Conservation (phyloP, 1,284 basidiomycete genomes). For the Leccinum fallax region DNA sequence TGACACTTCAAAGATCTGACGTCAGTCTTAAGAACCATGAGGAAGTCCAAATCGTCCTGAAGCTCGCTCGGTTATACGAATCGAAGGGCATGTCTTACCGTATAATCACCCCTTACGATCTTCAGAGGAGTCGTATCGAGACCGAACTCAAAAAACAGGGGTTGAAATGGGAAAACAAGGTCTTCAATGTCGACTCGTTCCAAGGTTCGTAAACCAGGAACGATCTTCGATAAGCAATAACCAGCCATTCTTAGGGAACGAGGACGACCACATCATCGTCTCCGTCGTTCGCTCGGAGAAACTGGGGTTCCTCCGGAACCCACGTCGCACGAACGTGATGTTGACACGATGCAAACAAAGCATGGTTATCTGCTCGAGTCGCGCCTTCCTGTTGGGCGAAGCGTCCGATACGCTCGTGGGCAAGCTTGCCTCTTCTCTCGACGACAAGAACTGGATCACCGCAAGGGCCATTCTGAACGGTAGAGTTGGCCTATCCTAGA, state of each 20-base stretch:
- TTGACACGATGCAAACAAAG: constrained; percentile 59
- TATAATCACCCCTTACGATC: constrained; percentile 55
- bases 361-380: constrained; percentile 56
- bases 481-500: neutral
- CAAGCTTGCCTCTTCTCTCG: constrained; percentile 43
- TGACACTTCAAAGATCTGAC: neutral
- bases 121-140: constrained; percentile 57
- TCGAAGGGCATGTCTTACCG: constrained; percentile 18
- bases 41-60: constrained; percentile 30
- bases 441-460: constrained; percentile 43
- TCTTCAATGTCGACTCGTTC: constrained; percentile 67
- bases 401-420: constrained; percentile 52
- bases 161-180: constrained; percentile 56
- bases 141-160: constrained; percentile 41
- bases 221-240: constrained; percentile 19
- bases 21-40: constrained; percentile 16
- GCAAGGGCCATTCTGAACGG: constrained; percentile 10
- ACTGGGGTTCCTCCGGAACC: constrained; percentile 51
- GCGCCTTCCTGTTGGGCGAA: constrained; percentile 43
- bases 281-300: constrained; percentile 52
- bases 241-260: constrained; percentile 28
- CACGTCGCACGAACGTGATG: constrained; percentile 68
- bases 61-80: constrained; percentile 23
- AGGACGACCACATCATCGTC: constrained; percentile 59
- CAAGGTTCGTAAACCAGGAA: constrained; percentile 47